Evolutionary conservation across 371 early-diverging fungal species (phyloP), one percentile per base, ranked within the genome.

Genomic region (Syncephalastrum monosporum): DNA sequence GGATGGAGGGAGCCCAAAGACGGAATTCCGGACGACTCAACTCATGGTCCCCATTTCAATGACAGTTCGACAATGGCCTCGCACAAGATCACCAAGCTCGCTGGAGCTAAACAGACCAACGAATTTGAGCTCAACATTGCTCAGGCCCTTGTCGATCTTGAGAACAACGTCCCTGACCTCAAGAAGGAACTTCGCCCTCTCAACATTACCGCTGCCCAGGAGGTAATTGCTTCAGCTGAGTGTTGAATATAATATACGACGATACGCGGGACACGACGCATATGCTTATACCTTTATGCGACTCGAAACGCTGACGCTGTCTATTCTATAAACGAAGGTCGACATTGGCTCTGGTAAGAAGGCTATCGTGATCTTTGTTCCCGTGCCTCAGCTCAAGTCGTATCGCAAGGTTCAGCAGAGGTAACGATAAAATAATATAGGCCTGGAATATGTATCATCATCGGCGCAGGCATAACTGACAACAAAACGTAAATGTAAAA

Each of bases 331-430:
- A 38, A 59, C 25, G 16, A 47, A 92, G 93, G 69, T 94, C 66
- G 94, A 95, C 62, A 82, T 93, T 65, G 91, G 93, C 67, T 87
- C 84, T 72, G 96, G 95, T 66, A 91, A 90, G 84, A 93, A 93
- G 87, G 97, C 96, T 59, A 84, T 97, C 66, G 89, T 93, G 67
- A 83, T 97, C 81, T 96, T 94, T 69, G 95, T 97, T 55, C 97
- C 98, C 61, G 94, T 96, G 56, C 96, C 97, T 52, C 81, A 80
- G 62, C 75, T 92, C 67, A 91, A 92, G 86, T 85, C 84, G 54
- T 93, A 91, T 89, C 92, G 93, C 88, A 92, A 94, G 85, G 84
- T 94, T 71, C 94, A 94, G 80, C 77, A 82, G 69, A 86, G 94
- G 82, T 81, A 77, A 10, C 46, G 13, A 4, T 6, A n/a, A 10